phyloP scores from a whole-genome alignment of 495 filamentous ascomycete species.

The Terfezia claveryi region DNA sequence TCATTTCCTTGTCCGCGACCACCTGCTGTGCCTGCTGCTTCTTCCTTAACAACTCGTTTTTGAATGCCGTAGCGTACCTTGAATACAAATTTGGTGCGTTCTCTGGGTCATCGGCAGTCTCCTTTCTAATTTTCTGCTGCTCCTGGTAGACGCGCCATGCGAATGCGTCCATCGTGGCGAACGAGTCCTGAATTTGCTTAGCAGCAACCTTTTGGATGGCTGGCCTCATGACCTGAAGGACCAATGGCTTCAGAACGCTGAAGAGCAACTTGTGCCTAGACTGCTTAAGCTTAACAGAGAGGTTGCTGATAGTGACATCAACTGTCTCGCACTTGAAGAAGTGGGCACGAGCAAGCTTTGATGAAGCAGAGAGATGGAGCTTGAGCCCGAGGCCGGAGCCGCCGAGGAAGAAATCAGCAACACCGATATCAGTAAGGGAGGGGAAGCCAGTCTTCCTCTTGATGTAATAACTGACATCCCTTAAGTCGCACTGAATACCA shows the following conservation, averaged over 20 bases:
- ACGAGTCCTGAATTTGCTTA: conserved; percentile 62
- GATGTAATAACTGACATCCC: conserved; percentile 85
- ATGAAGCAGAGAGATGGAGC: conserved; percentile 63
- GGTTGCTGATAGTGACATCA: conserved; percentile 57
- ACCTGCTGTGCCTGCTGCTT: conserved; percentile 45
- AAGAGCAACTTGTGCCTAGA: conserved; percentile 90
- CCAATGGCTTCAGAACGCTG: conserved; percentile 63
- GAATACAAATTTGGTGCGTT: conserved; percentile 67
- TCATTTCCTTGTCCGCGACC: conserved; percentile 56
- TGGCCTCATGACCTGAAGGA: conserved; percentile 65
- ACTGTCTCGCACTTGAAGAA: conserved; percentile 92
- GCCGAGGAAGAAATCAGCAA: conserved; percentile 76
- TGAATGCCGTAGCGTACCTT: conserved; percentile 55
- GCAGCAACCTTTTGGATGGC: conserved; percentile 69
- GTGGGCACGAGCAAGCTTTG: conserved; percentile 49
- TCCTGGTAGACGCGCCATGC: conserved; percentile 60
- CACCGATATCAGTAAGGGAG: conserved; percentile 63
- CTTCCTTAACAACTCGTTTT: conserved; percentile 48
- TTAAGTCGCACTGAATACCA: conserved; percentile 69
- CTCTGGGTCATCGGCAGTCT: conserved; percentile 47
- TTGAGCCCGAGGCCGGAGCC: conserved; percentile 83
- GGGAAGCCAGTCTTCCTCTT: conserved; percentile 94
- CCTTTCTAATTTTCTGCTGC: conserved; percentile 45
- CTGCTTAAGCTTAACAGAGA: conserved; percentile 78
- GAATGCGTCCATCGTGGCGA: conserved; percentile 45